A percentile compares a stretch with the other conserved stretches of the same genome.
phyloP scores from a whole-genome alignment of 805 yeast species.

The Komagataella phaffii region DNA sequence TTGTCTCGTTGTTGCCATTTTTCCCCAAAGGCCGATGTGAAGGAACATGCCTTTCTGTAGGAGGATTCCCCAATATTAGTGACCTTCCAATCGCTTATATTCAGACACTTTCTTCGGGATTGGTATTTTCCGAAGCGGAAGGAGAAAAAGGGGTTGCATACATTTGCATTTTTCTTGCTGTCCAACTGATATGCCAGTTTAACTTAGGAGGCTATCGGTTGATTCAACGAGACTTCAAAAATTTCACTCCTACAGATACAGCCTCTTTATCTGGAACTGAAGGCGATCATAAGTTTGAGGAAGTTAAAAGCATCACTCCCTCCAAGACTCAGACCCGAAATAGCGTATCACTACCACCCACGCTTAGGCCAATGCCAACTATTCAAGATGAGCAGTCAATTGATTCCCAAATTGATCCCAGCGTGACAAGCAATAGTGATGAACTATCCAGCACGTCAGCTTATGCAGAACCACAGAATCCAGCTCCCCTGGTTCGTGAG shows the following conservation, averaged over 20 bases:
- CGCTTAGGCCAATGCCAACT: background rate
- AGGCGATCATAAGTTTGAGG: background rate
- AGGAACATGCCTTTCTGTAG: slow-evolving; percentile 64
- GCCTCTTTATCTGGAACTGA: background rate
- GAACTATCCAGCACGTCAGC: background rate
- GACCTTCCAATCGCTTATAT: slow-evolving; percentile 80
- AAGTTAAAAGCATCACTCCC: background rate
- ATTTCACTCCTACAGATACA: background rate
- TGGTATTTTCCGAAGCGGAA: slow-evolving; percentile 40
- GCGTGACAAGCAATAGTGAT: background rate
- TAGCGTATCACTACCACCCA: background rate
- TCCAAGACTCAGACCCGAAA: background rate
- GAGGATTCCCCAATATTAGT: slow-evolving; percentile 65
- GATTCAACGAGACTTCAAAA: slow-evolving; percentile 55
- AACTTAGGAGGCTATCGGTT: slow-evolving; percentile 64
- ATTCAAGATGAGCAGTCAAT: background rate
- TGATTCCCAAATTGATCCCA: background rate
- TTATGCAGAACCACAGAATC: background rate
- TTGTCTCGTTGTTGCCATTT: slow-evolving; percentile 33
- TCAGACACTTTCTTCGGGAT: slow-evolving; percentile 56
- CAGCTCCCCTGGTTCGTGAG: background rate
- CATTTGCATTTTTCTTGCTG: slow-evolving; percentile 62
- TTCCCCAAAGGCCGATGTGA: slow-evolving; percentile 55
- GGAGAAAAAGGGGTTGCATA: slow-evolving; percentile 74
- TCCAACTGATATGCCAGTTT: slow-evolving; percentile 57